Evolutionary conservation across 2,329 filamentous ascomycete species (phyloP).

Genomic region (Spiromastix sp.): DNA sequence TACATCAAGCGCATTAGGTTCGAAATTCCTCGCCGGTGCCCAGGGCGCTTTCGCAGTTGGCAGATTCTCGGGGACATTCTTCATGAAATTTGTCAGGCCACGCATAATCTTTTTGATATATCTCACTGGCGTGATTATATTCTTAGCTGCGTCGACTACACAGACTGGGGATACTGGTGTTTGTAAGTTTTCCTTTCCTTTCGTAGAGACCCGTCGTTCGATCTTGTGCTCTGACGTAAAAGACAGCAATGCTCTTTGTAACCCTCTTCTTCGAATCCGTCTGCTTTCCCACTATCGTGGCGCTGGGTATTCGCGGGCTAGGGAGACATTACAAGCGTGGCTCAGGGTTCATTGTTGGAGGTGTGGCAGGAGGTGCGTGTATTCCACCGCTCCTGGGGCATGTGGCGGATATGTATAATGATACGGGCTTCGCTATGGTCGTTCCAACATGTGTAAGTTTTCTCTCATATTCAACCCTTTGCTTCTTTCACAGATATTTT

Average conservation of each 20-base stretch:
- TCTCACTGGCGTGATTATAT: conserved; percentile 51
- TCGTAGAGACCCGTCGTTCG: neutral
- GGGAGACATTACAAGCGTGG: conserved; percentile 65
- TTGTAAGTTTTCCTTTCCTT: conserved; percentile 12
- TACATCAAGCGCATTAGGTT: conserved; percentile 46
- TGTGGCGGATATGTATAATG: conserved; percentile 53
- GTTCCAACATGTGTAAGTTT: conserved; percentile 47
- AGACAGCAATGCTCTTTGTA: conserved; percentile 48
- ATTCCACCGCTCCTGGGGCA: conserved; percentile 63
- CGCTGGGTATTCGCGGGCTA: conserved; percentile 63
- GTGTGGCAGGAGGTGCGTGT: conserved; percentile 61
- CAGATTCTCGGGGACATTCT: conserved; percentile 54
- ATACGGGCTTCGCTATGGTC: conserved; percentile 54
- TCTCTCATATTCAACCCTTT: neutral
- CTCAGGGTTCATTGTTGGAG: conserved; percentile 55
- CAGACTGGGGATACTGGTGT: conserved; percentile 39
- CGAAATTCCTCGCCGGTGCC: conserved; percentile 62
- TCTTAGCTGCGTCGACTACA: conserved; percentile 42
- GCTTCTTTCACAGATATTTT: no score
- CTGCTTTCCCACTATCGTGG: conserved; percentile 72
- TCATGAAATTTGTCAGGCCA: conserved; percentile 58
- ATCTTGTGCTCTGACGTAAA: neutral
- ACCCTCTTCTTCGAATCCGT: conserved; percentile 76
- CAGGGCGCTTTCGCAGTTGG: conserved; percentile 64
- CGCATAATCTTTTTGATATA: conserved; percentile 63